These are phyloP conservation scores for Malassezia restricta DNA, from an alignment of 1,284 basidiomycete species.

Conservation along the genomic window DNA sequence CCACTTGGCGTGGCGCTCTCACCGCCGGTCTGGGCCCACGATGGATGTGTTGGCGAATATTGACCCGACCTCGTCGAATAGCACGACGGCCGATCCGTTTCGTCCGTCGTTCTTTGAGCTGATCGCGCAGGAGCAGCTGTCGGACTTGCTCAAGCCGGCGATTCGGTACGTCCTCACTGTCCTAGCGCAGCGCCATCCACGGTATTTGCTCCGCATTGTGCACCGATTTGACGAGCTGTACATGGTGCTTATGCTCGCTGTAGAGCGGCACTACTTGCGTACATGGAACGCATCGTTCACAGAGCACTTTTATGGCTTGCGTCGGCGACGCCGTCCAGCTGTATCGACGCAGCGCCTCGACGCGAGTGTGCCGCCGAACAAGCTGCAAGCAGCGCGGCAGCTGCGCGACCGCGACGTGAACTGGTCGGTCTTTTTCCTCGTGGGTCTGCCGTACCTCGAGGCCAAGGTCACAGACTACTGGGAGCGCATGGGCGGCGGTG, in stretches of 20 bases:
- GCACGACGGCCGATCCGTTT: constrained; percentile 42
- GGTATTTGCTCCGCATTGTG: constrained; percentile 78
- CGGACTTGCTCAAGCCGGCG: constrained; percentile 83
- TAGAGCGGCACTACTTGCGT: constrained; percentile 81
- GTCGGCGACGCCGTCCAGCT: constrained; percentile 60
- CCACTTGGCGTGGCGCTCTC: neutral
- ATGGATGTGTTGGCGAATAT: constrained; percentile 32
- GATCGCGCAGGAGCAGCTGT: constrained; percentile 83
- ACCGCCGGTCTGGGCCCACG: neutral
- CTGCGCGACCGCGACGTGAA: constrained; percentile 22
- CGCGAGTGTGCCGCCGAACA: constrained; percentile 3
- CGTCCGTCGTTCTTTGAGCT: constrained; percentile 91
- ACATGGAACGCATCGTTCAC: constrained; percentile 70
- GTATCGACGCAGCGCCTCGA: constrained; percentile 17
- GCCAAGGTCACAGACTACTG: constrained; percentile 81
- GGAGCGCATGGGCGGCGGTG: constrained; percentile 73
- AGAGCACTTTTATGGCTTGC: constrained; percentile 84
- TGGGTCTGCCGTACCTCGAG: constrained; percentile 76
- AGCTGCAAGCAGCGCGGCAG: constrained; percentile 16
- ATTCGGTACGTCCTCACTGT: constrained; percentile 84
- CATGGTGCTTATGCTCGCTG: constrained; percentile 68
- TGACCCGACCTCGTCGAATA: constrained; percentile 26
- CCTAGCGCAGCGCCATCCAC: constrained; percentile 84
- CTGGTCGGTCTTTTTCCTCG: constrained; percentile 49
- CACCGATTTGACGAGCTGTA: constrained; percentile 96